Base-by-base conservation (phyloP, 2,329 filamentous ascomycete species). In the Pseudocercospora macadamiae region DNA sequence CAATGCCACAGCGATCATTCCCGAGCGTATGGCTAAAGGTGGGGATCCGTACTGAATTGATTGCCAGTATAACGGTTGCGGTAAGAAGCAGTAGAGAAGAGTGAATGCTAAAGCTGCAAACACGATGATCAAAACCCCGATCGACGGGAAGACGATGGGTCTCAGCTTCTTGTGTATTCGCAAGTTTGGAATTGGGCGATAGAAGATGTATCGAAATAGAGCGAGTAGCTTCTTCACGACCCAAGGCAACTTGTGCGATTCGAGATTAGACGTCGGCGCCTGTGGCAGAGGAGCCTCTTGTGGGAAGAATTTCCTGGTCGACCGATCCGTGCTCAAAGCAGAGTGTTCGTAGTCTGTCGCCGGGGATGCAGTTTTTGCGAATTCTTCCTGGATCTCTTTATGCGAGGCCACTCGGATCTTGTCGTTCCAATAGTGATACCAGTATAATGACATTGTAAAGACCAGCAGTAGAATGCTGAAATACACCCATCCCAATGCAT, bases 391-490 rank as follows among this genome's bases (percentile, higher is more conserved):
- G 72, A 91, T 86, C 71, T 95, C 88, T 77, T 96, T 93, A 78
- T 95, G 90, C 60, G 95, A 85, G 63, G 91, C 93, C 66, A 93
- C 90, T 66, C 93, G 86, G 65, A 96, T 91, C 78, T 95, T 96
- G 79, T 97, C 93, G 68, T 93, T 91, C 88, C 91, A 96, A 66
- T 89, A 87, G 75, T 96, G 89, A 81, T 93, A 96, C 71, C 90
- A 82, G 65, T 91, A 86, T 71, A 93, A 80, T 9, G 88, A 69
- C 9, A 89, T 77, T 3, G 93, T 86, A 54, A 85, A 69, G 25
- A 83, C 82, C 64, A 93, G 82, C 60, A 97, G 74, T 51, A 87
- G 85, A 49, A 96, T 74, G 53, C 89, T 87, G 70, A 96, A 96
- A 75, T 96, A 96, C 12, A 93, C 91, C 86, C 91, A 96, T 57